phyloP scores from a whole-genome alignment of 164 flowering plant genomes.

The Berberis vulgaris region DNA sequence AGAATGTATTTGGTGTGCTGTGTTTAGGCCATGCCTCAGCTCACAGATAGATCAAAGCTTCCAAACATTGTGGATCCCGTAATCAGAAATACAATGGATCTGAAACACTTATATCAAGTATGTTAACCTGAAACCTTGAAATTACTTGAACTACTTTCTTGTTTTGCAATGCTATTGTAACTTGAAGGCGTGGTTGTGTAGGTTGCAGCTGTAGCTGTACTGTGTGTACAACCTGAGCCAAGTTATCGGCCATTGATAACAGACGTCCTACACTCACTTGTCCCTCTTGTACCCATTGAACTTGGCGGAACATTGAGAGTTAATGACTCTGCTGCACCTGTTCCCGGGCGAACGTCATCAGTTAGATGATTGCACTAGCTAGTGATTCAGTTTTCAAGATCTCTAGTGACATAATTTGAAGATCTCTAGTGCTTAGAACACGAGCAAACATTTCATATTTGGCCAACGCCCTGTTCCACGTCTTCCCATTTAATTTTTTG shows the following conservation, averaged over 20 bases:
- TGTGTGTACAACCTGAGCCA: conserved; percentile 85
- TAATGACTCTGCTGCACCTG: conserved; percentile 15
- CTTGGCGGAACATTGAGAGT: conserved; percentile 70
- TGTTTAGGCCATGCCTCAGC: conserved; percentile 94
- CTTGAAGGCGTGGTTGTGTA: conserved; percentile 14
- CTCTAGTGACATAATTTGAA: background rate
- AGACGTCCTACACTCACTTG: conserved; percentile 68
- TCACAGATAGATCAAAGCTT: conserved; percentile 87
- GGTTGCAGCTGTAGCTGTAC: conserved; percentile 87
- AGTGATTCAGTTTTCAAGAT: background rate
- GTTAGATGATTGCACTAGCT: conserved; percentile 4
- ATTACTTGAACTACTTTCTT: background rate
- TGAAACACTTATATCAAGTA: conserved; percentile 93
- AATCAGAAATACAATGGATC: conserved; percentile 70
- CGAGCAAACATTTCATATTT: background rate
- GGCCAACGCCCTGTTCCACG: background rate
- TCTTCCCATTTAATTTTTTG: conserved; percentile 1
- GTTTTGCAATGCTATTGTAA: background rate
- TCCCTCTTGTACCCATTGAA: conserved; percentile 71
- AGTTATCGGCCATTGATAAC: conserved; percentile 77
- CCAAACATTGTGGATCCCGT: conserved; percentile 89
- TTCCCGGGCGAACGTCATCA: conserved; percentile 11
- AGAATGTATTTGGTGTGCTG: background rate
- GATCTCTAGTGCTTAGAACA: background rate
- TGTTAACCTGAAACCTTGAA: conserved; percentile 10